Conservation (phyloP, 495 filamentous ascomycete genomes). For the Patellaria atrata region DNA sequence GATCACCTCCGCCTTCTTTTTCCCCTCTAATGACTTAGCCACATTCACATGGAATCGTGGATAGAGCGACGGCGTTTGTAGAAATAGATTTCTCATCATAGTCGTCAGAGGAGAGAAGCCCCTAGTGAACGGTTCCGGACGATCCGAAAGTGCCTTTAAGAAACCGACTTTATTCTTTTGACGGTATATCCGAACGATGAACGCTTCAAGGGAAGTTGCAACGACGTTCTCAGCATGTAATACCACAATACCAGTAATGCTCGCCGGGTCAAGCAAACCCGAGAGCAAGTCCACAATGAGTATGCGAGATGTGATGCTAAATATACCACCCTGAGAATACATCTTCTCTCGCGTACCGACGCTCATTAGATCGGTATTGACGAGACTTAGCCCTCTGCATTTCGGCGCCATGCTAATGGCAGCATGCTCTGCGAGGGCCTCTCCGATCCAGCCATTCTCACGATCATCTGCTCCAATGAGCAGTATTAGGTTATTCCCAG, state of each 20-base stretch:
- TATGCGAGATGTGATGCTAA: slow-evolving; percentile 93
- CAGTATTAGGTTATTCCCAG: slow-evolving; percentile 81
- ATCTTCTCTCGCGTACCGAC: slow-evolving; percentile 77
- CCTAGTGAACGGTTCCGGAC: slow-evolving; percentile 77
- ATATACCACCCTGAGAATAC: slow-evolving; percentile 77
- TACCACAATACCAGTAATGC: slow-evolving; percentile 74
- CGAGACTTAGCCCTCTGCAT: slow-evolving; percentile 71
- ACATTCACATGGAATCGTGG: slow-evolving; percentile 90
- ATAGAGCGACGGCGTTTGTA: slow-evolving; percentile 80
- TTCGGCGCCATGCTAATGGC: slow-evolving; percentile 63
- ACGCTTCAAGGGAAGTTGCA: slow-evolving; percentile 84
- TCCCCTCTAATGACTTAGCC: slow-evolving; percentile 74
- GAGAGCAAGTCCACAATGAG: slow-evolving; percentile 85
- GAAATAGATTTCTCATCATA: slow-evolving; percentile 86
- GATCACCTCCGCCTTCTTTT: slow-evolving; percentile 88
- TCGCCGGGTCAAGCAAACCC: slow-evolving; percentile 64
- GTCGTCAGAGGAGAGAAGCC: slow-evolving; percentile 81
- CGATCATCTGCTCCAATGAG: slow-evolving; percentile 82
- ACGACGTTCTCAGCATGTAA: slow-evolving; percentile 79
- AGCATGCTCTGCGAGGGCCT: slow-evolving; percentile 82
- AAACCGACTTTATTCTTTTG: slow-evolving; percentile 89
- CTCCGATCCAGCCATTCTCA: slow-evolving; percentile 49
- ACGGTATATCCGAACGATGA: slow-evolving; percentile 84
- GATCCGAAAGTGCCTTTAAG: slow-evolving; percentile 92
- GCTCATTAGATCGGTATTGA: slow-evolving; percentile 87